A percentile compares a stretch with the other conserved stretches of the same genome.
These are phyloP conservation scores for Mycothermus thermophilus DNA, from an alignment of 495 filamentous ascomycete genomes.

Conservation along the genomic window DNA sequence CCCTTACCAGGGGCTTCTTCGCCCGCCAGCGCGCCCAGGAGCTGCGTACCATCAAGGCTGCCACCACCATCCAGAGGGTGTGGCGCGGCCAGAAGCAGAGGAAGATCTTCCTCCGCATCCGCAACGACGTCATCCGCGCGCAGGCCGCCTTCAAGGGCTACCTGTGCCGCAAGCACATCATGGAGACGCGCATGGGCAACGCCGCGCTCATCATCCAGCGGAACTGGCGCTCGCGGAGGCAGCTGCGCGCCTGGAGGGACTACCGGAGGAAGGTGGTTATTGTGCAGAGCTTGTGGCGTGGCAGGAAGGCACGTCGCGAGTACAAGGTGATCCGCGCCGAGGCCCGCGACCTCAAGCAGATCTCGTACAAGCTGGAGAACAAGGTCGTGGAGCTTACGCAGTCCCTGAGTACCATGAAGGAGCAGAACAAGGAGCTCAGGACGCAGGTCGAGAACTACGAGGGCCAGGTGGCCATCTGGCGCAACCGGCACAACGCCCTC, in stretches of 20 bases:
- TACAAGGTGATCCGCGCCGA: slow-evolving; percentile 91
- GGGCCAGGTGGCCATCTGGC: slow-evolving; percentile 87
- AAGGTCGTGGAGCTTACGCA: slow-evolving; percentile 98
- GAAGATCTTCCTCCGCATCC: slow-evolving; percentile 59
- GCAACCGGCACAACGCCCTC: slow-evolving; percentile 77
- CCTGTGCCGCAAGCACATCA: slow-evolving; percentile 71
- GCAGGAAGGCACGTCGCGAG: slow-evolving; percentile 59
- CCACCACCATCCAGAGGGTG: slow-evolving; percentile 84
- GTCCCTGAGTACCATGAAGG: slow-evolving; percentile 77
- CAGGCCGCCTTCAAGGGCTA: slow-evolving; percentile 86
- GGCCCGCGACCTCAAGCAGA: slow-evolving; percentile 93
- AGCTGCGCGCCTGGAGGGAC: slow-evolving; percentile 69
- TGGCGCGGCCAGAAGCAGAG: slow-evolving; percentile 86
- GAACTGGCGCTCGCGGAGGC: slow-evolving; percentile 66
- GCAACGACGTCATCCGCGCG: slow-evolving; percentile 69
- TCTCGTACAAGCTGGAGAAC: slow-evolving; percentile 97
- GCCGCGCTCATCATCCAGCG: slow-evolving; percentile 84
- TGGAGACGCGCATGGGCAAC: slow-evolving; percentile 87
- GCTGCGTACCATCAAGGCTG: slow-evolving; percentile 68
- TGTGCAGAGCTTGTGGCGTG: slow-evolving; percentile 89
- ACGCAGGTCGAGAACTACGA: slow-evolving; percentile 94
- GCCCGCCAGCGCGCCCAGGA: slow-evolving; percentile 68
- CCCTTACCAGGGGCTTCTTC: slow-evolving; percentile 55
- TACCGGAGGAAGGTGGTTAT: slow-evolving; percentile 81
- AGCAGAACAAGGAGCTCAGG: slow-evolving; percentile 77